Evolutionary conservation across 176 grass and related monocot genomes (phyloP).

Genomic region (Ensete ventricosum): DNA sequence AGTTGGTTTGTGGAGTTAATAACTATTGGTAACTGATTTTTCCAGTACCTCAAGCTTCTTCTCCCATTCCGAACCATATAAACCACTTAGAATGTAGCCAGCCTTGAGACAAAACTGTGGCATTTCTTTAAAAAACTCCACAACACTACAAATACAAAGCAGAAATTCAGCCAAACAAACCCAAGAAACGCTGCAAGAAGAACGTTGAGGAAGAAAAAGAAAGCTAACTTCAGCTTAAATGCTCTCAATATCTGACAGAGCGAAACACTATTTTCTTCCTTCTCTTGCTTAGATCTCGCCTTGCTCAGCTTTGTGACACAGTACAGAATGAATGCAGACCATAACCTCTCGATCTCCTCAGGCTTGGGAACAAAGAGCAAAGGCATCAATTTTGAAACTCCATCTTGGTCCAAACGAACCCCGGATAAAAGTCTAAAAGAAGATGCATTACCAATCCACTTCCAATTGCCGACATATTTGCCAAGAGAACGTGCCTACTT

Average conservation of each 20-base stretch:
- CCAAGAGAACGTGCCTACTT: slow-evolving; percentile 46
- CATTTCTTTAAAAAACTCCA: slow-evolving; percentile 91
- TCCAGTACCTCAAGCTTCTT: slow-evolving; percentile 73
- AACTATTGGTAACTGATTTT: not conserved
- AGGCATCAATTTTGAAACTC: slow-evolving; percentile 10
- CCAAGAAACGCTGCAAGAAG: not conserved
- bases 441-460: slow-evolving; percentile 53
- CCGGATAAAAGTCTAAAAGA: slow-evolving; percentile 4
- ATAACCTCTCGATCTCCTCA: slow-evolving; percentile 72
- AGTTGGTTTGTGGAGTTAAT: not conserved
- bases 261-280: slow-evolving; percentile 45
- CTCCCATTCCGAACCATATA: slow-evolving; percentile 95
- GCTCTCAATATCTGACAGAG: slow-evolving; percentile 77
- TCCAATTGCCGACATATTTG: slow-evolving; percentile 65
- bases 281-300: slow-evolving; percentile 27
- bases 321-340: slow-evolving; percentile 77
- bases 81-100: slow-evolving; percentile 42
- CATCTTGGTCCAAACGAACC: slow-evolving; percentile 10
- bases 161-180: not conserved
- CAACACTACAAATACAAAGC: slow-evolving; percentile 36
- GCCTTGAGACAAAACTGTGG: slow-evolving; percentile 93
- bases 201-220: not conserved
- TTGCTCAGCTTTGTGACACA: slow-evolving; percentile 72
- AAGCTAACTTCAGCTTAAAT: slow-evolving; percentile 64
- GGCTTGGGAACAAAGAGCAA: slow-evolving; percentile 37